Conservation (phyloP, 176 grass and related monocot genomes). For the Carex pumila region DNA sequence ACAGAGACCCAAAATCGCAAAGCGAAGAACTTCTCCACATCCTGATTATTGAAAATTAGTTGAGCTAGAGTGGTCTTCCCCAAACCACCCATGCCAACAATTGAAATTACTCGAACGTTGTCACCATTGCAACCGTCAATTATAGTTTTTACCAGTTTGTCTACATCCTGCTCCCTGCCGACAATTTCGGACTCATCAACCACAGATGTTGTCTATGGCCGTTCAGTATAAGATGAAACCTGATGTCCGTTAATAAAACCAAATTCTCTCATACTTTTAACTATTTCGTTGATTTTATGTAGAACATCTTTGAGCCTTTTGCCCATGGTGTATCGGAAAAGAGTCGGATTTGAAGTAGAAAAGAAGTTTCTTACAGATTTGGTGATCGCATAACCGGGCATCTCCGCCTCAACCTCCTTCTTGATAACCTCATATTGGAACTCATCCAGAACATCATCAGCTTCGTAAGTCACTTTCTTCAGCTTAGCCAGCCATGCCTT, state of each 20-base stretch:
- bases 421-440: constrained; percentile 24
- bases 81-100: constrained; percentile 34
- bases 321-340: constrained; percentile 2
- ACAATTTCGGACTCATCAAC: constrained; percentile 15
- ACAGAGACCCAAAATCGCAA: constrained; percentile 27
- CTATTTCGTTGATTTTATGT: not conserved
- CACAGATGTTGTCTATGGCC: not conserved
- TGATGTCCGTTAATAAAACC: not conserved
- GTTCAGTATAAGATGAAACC: not conserved
- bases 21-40: not conserved
- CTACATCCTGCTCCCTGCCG: constrained; percentile 18
- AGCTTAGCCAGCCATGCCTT: constrained; percentile 18
- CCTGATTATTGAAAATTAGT: constrained; percentile 18
- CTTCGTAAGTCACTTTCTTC: constrained; percentile 9
- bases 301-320: constrained; percentile 19
- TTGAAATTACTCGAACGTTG: constrained; percentile 19
- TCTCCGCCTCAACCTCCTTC: not conserved
- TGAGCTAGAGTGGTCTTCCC: constrained; percentile 36
- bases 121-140: not conserved
- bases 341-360: not conserved
- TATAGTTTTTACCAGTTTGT: not conserved
- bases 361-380: not conserved
- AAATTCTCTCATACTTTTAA: not conserved
- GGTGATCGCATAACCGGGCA: not conserved
- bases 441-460: constrained; percentile 31